Conservation (phyloP, 2,329 filamentous ascomycete species). For the Pseudocercospora cruenta region DNA sequence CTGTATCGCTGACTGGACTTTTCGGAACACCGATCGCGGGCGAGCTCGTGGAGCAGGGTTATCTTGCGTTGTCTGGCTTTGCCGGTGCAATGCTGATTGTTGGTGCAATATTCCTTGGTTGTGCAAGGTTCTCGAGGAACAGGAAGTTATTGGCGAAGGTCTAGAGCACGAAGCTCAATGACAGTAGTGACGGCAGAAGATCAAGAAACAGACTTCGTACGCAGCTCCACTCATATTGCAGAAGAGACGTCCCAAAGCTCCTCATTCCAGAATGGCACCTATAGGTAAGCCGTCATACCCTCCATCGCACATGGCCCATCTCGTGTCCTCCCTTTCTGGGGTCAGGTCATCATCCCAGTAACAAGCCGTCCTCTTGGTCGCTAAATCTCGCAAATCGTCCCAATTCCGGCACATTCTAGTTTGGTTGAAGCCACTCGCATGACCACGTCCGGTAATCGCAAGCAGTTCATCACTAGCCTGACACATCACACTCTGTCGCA, state of each 20-base stretch:
- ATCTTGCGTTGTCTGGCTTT: slow-evolving; percentile 24
- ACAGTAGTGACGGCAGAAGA: not conserved
- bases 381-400: slow-evolving; percentile 16
- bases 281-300: slow-evolving; percentile 12
- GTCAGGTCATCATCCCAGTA: slow-evolving; percentile 15
- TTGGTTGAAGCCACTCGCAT: slow-evolving; percentile 8
- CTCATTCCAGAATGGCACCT: not conserved
- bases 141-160: slow-evolving; percentile 10
- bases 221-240: not conserved
- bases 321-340: not conserved
- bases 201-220: not conserved
- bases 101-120: slow-evolving; percentile 17
- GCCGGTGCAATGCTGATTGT: slow-evolving; percentile 26
- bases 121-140: slow-evolving; percentile 15
- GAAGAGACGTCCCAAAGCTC: not conserved
- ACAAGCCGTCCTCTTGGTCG: slow-evolving; percentile 17
- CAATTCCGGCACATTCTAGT: slow-evolving; percentile 13
- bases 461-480: slow-evolving; percentile 15
- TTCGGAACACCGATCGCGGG: slow-evolving; percentile 32
- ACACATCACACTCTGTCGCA: slow-evolving; percentile 16
- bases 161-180: not conserved
- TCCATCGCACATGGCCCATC: slow-evolving; percentile 13
- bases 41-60: slow-evolving; percentile 27
- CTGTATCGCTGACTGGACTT: slow-evolving; percentile 45
- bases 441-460: slow-evolving; percentile 12